phyloP scores from a whole-genome alignment of 2,329 filamentous ascomycete genomes.

The Fonsecaea multimorphosa region DNA sequence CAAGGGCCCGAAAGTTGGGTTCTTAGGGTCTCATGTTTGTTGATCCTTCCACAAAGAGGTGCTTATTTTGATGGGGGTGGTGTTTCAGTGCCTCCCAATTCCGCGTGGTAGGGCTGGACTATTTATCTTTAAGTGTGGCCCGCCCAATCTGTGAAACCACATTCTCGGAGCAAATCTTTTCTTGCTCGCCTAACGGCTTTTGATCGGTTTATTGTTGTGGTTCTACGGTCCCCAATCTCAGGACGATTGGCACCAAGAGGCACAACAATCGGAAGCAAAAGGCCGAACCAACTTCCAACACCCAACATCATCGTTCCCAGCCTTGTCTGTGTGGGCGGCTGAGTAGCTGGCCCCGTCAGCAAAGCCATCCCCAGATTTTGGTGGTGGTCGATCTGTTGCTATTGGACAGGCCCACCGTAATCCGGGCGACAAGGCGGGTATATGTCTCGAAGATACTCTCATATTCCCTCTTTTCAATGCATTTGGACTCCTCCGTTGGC shows the following conservation, averaged over 20 bases:
- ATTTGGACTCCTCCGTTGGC: background rate
- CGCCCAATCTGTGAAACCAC: background rate
- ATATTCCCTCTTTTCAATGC: background rate
- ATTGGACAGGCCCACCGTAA: background rate
- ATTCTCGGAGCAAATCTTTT: background rate
- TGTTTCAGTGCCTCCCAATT: background rate
- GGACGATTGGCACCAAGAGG: background rate
- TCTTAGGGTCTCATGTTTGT: background rate
- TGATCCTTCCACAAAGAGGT: background rate
- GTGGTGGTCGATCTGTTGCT: slow-evolving; percentile 1
- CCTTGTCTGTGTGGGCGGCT: background rate
- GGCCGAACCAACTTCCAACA: background rate
- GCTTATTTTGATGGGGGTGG: background rate
- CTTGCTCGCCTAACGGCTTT: background rate
- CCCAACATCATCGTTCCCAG: background rate
- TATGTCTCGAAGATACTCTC: background rate
- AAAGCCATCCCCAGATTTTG: slow-evolving; percentile 10
- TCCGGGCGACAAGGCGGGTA: background rate
- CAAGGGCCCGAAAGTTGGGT: background rate
- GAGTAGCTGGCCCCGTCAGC: slow-evolving; percentile 11
- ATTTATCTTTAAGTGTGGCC: background rate
- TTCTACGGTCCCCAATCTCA: background rate
- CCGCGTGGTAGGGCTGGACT: background rate
- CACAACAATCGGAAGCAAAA: background rate
- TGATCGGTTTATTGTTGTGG: background rate